Base-by-base conservation (phyloP, 1,139 yeast species). In the Lodderomyces margitis region DNA sequence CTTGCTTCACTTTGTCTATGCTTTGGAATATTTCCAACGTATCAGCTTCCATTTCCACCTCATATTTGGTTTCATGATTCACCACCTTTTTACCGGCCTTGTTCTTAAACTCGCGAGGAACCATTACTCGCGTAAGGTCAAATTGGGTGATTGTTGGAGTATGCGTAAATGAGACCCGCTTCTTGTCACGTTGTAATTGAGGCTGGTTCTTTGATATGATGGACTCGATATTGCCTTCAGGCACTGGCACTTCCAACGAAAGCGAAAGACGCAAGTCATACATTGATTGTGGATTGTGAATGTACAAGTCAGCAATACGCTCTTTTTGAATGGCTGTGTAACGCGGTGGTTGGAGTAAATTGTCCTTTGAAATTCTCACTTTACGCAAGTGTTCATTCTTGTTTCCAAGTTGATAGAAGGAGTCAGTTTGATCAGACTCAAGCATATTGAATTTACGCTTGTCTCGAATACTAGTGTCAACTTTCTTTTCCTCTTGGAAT, bases 181-280 rank as follows among this genome's bases (percentile, higher is more conserved):
- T 78, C 60, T 85, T 85, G 40, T 76, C 75, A 58, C 94, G 70
- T 36, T 76, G 74, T 47, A 75, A 59, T 9, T 68, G 68, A 2
- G 85, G 81, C 42, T 74, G 54, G 43, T 69, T 63, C 43, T 64
- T 63, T 43, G 62, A 58, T 47, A 64, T 55, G 15, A 68, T 56
- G 11, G 67, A 56, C 36, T 69, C 76, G 24, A 72, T 58, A 40
- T 80, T 77, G 45, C 79, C 81, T 49, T 76, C 77, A 21, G 71
- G 70, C 30, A 80, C 75, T 1, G 95, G 96, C 48, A 80, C 61
- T 78, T 89, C 97, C 25, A 85, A 63, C 30, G 89, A 80, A 48
- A 89, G 65, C 9, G 95, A 81, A 32, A 89, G 67, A 53, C 95
- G 73, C 49, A 84, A 70, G 59, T 89, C 97, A 56, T 82, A 82